A percentile compares a stretch with the other conserved stretches of the same genome.
These are phyloP conservation scores for Bathelium albidoporum DNA, from an alignment of 495 filamentous ascomycete species.

Conservation along the genomic window DNA sequence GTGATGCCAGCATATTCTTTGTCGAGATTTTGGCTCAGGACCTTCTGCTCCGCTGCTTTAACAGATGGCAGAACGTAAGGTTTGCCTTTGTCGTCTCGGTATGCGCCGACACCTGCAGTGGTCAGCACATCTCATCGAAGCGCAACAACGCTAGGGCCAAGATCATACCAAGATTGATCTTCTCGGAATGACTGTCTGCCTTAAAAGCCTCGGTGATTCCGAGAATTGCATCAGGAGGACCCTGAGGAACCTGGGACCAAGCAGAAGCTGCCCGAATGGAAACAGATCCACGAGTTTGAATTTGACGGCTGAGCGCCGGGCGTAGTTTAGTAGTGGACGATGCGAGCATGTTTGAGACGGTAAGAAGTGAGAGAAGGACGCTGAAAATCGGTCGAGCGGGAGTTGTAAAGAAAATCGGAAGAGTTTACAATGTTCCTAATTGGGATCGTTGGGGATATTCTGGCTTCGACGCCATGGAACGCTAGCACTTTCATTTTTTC, in stretches of 20 bases:
- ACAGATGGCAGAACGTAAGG: slow-evolving; percentile 96
- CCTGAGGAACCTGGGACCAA: slow-evolving; percentile 24
- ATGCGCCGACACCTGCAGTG: slow-evolving; percentile 58
- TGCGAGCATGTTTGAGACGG: slow-evolving; percentile 6
- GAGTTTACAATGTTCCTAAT: neutral
- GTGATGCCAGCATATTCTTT: slow-evolving; percentile 99
- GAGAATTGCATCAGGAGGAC: slow-evolving; percentile 24
- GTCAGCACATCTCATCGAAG: neutral
- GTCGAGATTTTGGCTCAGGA: slow-evolving; percentile 66
- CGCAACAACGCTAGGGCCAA: slow-evolving; percentile 11
- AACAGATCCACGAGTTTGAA: slow-evolving; percentile 2
- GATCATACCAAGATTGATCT: slow-evolving; percentile 87
- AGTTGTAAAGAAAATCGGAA: neutral
- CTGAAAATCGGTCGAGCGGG: neutral
- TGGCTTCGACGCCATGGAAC: too few species aligned
- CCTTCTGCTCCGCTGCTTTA: slow-evolving; percentile 73
- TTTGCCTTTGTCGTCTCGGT: slow-evolving; percentile 92
- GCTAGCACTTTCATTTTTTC: neutral
- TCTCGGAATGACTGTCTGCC: slow-evolving; percentile 78
- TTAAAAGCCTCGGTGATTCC: slow-evolving; percentile 99
- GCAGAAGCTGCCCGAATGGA: slow-evolving; percentile 19
- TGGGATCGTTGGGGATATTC: neutral
- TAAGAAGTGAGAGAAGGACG: neutral
- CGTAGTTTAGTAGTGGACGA: neutral
- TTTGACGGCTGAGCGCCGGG: neutral